Evolutionary conservation across 371 early-diverging fungal species (phyloP), one percentile per base, ranked within the genome.

Genomic region (Apophysomyces elegans): DNA sequence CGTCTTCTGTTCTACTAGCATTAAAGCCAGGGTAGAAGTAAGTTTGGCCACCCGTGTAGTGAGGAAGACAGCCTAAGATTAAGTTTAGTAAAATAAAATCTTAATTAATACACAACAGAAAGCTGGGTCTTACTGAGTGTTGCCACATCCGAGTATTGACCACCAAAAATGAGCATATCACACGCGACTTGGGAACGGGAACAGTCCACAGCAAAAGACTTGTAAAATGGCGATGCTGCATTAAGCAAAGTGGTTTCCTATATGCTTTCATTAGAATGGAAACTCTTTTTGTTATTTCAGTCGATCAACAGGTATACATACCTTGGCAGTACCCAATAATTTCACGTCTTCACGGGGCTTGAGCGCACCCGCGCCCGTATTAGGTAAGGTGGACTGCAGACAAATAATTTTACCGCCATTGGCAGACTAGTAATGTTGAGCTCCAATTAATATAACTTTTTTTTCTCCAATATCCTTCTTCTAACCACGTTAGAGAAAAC

Each of bases 21-120:
- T 93, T 91, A 73, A 99, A 99, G 37, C 90, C 91, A 54, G 99
- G 98, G 73, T 99, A 99, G 78, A 95, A 95, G 79, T 92, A 94
- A 1, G 93, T 84, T 64, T 93, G 88, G 41, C 99, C 99, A 41
- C 99, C 99, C 1, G 99, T 99, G 75, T 91, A 95, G 62, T 91
- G 91, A 16, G 96, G 90, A 37, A 91, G 78, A 32, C 92, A 91
- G 56, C 85, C 85, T 81, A 26, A 4, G 47, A 13, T 9, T 26
- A 26, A 26, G 32, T 26, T 26, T 26, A 26, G 32, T 26, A 26
- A 26, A 26, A 26, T 26, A 26, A 26, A 26, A 26, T 26, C 32
- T 26, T 26, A 26, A 26, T 26, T 3, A 26, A 26, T 26, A 26
- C 32, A 26, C 32, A 26, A 26, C 32, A 26, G 32, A 26, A 26